A percentile compares a stretch with the other conserved stretches of the same genome.
Evolutionary conservation across 192 early-diverging fungal species (phyloP).

Genomic region (Backusella liffmaniae): DNA sequence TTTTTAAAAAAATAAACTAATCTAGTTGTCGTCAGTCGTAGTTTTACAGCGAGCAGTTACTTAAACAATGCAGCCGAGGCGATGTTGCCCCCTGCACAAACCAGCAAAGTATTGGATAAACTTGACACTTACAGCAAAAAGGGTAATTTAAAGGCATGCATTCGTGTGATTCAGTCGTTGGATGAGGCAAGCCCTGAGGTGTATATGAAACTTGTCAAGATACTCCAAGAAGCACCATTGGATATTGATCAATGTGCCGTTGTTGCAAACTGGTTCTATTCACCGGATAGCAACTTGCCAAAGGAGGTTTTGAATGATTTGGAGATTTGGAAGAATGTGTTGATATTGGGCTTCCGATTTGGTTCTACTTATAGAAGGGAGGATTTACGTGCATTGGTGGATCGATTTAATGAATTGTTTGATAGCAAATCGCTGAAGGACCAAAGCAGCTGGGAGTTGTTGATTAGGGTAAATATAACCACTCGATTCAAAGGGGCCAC

Average conservation of each 20-base stretch:
- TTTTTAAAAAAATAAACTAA: background rate
- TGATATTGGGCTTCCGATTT: conserved; percentile 24
- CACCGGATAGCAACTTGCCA: background rate
- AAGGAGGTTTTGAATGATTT: conserved; percentile 3
- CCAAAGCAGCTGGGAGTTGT: conserved; percentile 15
- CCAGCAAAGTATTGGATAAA: background rate
- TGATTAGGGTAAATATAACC: conserved; percentile 22
- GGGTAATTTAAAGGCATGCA: conserved; percentile 17
- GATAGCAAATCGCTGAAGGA: conserved; percentile 5
- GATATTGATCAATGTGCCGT: conserved; percentile 20
- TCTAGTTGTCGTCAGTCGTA: background rate
- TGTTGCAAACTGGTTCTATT: conserved; percentile 26
- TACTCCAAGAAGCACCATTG: conserved; percentile 1
- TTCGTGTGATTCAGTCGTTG: conserved; percentile 4
- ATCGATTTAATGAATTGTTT: conserved; percentile 15
- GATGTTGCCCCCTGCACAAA: background rate
- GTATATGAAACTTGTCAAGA: conserved; percentile 1
- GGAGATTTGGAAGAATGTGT: conserved; percentile 24
- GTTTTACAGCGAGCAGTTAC: background rate
- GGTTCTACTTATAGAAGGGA: conserved; percentile 11
- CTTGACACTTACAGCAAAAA: background rate
- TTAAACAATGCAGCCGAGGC: background rate
- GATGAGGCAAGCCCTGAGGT: background rate
- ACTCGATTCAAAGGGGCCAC: background rate
- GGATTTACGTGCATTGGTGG: conserved; percentile 18